Conservation (phyloP, 2,329 filamentous ascomycete species). For the Fusarium siculi region DNA sequence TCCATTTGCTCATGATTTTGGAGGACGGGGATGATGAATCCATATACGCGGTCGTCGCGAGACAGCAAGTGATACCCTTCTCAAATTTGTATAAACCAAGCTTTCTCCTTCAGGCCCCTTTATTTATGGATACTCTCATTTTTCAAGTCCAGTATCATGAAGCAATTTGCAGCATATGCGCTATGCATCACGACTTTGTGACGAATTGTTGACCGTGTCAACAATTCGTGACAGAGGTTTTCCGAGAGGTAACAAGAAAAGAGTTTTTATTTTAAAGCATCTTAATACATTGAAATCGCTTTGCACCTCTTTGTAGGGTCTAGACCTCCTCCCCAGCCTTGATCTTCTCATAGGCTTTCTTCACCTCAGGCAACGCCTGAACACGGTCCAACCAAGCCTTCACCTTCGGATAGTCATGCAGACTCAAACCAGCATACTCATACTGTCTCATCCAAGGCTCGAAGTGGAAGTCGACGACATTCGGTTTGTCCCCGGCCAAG, state of each 20-base stretch:
- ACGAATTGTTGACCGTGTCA: too few relatives aligned
- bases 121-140: too few relatives aligned
- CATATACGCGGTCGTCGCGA: neutral
- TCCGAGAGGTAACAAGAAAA: neutral
- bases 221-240: neutral
- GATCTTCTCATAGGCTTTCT: constrained; percentile 12
- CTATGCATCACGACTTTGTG: neutral
- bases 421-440: neutral
- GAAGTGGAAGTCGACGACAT: constrained; percentile 24
- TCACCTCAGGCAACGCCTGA: neutral
- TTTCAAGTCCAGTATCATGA: neutral
- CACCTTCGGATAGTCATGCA: neutral
- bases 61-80: too few relatives aligned
- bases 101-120: too few relatives aligned
- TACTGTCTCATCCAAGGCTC: constrained; percentile 19
- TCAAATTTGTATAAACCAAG: neutral
- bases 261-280: neutral
- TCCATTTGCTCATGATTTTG: neutral
- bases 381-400: constrained; percentile 19
- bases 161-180: neutral
- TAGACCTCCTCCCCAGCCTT: constrained; percentile 11
- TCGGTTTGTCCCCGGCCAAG: constrained; percentile 1
- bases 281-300: neutral
- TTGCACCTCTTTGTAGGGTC: neutral
- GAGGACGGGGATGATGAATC: neutral